Base-by-base conservation (phyloP, 1,284 basidiomycete genomes). In the Limonomyces culmigenus region DNA sequence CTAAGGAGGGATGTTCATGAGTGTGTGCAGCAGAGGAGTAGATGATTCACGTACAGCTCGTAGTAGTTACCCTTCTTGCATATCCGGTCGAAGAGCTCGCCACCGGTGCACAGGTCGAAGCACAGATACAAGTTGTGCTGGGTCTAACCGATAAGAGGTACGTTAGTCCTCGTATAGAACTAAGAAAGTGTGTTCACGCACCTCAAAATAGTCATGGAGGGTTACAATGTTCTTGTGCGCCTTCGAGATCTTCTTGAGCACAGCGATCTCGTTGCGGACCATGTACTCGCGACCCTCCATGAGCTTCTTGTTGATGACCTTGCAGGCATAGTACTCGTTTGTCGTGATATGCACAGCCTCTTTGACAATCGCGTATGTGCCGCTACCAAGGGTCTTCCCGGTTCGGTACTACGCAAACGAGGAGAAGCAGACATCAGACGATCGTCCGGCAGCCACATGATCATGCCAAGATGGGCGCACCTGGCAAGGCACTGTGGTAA, bases 11-110 rank as follows among this genome's bases (percentile, higher is more conserved):
- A 32, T 38, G 37, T 12, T 15, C 33, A 39, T 36, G 27, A 42
- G 23, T 40, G 38, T 27, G 21, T 32, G 19, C 17, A 12, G 13
- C 29, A 40, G 14, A 35, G 19, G 23, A 31, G 4, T 6, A 23
- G 19, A 19, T 33, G 19, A 31, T 34, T 21, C n/a, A 62, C 75
- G 44, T 44, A 86, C 81, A 76, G 75, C 56, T 97, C 92, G 53
- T 89, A 92, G 58, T 96, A 96, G 55, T 88, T 91, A 33, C 93
- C 92, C 53, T 92, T 86, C 18, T 92, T 88, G 52, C 93, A 98
- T 63, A 98, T 98, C 35, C 95, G 74, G 57, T 98, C 93, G 50
- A 98, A 98, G 15, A 98, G 74, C 58, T 98, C 93, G 31, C 93
- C 95, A 35, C 93, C 93, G 0, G 88, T 93, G 61, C 95, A 98